Evolutionary conservation across 208 protist genomes (phyloP).

Genomic region (Blechomonas ayalai): DNA sequence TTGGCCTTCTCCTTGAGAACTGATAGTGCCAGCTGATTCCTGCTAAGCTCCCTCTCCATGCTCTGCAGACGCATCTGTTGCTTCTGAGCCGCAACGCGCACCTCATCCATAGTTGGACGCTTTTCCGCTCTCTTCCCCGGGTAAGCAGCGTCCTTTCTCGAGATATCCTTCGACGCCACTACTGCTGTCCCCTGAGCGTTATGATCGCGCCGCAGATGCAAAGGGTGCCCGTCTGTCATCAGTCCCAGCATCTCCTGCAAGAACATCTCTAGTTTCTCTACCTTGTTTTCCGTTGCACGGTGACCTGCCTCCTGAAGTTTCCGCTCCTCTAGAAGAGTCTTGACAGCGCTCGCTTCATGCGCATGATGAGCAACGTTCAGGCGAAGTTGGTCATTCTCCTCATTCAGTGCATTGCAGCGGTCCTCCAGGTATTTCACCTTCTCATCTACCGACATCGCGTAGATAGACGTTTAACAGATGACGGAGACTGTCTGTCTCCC

Average conservation of each 20-base stretch:
- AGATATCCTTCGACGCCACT: neutral
- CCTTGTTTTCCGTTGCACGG: constrained; percentile 12
- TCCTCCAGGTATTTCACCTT: constrained; percentile 20
- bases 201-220: too few species aligned
- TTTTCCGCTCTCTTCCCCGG: neutral
- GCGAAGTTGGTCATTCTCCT: constrained; percentile 21
- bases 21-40: neutral
- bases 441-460: neutral
- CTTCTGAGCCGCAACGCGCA: constrained; percentile 33
- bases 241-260: neutral
- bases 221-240: too few species aligned
- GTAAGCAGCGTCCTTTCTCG: neutral
- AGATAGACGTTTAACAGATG: neutral
- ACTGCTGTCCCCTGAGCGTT: constrained; percentile 4
- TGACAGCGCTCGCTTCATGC: constrained; percentile 11
- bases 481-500: neutral
- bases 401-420: constrained; percentile 28
- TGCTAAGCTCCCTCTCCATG: constrained; percentile 1
- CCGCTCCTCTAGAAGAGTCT: constrained; percentile 17
- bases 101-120: constrained; percentile 12
- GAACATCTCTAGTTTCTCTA: constrained; percentile 4
- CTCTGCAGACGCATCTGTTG: constrained; percentile 6
- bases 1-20: neutral
- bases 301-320: constrained; percentile 18
- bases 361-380: constrained; percentile 15